Evolutionary conservation across 2,329 filamentous ascomycete genomes (phyloP).

Genomic region (Didymella lethalis): DNA sequence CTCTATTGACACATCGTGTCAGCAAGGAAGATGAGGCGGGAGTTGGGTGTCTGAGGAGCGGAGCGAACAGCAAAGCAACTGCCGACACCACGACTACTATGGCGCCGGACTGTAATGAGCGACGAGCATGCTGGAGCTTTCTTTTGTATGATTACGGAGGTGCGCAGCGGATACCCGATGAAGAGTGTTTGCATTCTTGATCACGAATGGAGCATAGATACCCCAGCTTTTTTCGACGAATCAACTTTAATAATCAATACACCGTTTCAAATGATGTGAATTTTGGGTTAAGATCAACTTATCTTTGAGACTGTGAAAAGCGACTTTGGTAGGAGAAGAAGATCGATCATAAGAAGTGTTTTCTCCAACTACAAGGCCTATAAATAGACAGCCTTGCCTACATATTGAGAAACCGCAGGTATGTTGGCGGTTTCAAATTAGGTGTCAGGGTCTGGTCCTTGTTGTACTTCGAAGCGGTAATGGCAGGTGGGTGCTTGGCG

Average conservation of each 20-base stretch:
- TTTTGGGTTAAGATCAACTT: too few relatives aligned
- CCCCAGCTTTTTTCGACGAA: slow-evolving; percentile 32
- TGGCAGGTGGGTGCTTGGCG: too few relatives aligned
- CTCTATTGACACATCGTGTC: slow-evolving; percentile 19
- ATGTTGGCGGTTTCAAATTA: too few relatives aligned
- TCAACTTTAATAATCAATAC: slow-evolving; percentile 22
- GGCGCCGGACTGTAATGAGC: slow-evolving; percentile 14
- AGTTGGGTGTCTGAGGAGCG: slow-evolving; percentile 24
- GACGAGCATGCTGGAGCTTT: slow-evolving; percentile 22
- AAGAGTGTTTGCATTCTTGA: slow-evolving; percentile 27
- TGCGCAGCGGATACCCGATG: slow-evolving; percentile 21
- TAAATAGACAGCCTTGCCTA: too few relatives aligned
- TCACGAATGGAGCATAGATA: slow-evolving; percentile 35
- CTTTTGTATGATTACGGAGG: slow-evolving; percentile 20
- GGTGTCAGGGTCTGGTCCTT: too few relatives aligned
- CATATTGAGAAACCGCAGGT: too few relatives aligned
- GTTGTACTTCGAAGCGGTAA: too few relatives aligned
- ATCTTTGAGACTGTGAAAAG: too few relatives aligned
- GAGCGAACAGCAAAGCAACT: slow-evolving; percentile 4
- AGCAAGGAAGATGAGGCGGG: slow-evolving; percentile 29
- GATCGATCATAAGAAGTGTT: too few relatives aligned
- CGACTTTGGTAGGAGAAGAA: too few relatives aligned
- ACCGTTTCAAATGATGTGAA: background rate
- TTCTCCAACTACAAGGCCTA: too few relatives aligned
- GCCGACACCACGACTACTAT: slow-evolving; percentile 3